Evolutionary conservation across 2,329 filamentous ascomycete species (phyloP), one percentile per base, ranked within the genome.

Genomic region (Teratosphaeria gauchensis): DNA sequence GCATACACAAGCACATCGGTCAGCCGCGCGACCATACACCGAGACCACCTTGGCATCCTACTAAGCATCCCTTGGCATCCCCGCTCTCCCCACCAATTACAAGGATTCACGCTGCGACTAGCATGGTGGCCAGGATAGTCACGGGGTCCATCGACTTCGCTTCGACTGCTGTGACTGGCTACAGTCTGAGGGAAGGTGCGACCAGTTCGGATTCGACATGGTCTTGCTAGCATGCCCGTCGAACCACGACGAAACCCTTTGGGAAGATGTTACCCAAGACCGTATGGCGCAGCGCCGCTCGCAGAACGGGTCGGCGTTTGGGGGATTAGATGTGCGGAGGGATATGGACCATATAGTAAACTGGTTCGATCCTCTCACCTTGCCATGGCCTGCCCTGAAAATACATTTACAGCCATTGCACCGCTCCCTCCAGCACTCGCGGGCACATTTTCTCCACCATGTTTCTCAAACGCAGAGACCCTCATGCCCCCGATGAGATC

Each of bases 401-500:
- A 21, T 19, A 9, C 16, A 4, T 28, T 48, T 48, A 4, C 42
- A 21, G 21, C 42, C 42, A 1, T 48, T 21, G 42, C n/a, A 48
- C 16, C 19, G 42, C 42, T 2, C 33, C 33, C 33, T 21, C 19
- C 42, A 19, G 42, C 42, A 11, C 9, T 21, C 4, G 42, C n/a
- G 21, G 19, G 19, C 42, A 19, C 42, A 16, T 21, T n/a, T 35
- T 12, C 59, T 63, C 60, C 56, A 65, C 63, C 58, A 70, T 71
- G 64, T 64, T 67, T 48, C 64, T 63, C 51, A 59, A 63, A 65
- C 73, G 63, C 62, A 70, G 72, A 57, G 73, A 83, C 77, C 84
- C 54, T 12, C 82, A 82, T 59, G 87, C 89, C 61, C 88, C 88
- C 4, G 80, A 80, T 58, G 83, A 88, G 68, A 81, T 85, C 62